Evolutionary conservation across 2,329 filamentous ascomycete genomes (phyloP).

Genomic region (Penicillium vulpinum): DNA sequence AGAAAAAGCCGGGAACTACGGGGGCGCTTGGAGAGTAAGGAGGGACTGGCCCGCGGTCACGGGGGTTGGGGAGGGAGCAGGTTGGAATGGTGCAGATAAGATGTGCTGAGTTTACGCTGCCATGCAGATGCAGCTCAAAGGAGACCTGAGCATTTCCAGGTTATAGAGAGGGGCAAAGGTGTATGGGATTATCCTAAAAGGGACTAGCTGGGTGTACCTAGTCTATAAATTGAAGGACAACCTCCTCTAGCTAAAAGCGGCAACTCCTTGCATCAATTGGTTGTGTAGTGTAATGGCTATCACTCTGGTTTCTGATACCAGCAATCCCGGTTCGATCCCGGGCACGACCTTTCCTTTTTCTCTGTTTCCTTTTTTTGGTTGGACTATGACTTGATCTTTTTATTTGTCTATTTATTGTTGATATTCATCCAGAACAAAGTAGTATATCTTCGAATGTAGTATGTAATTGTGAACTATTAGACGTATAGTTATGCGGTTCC

Average conservation of each 20-base stretch:
- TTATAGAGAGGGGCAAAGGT: conserved; percentile 7
- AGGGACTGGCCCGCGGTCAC: conserved; percentile 8
- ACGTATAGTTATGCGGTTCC: not conserved
- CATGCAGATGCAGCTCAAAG: conserved; percentile 1
- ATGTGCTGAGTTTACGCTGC: not conserved
- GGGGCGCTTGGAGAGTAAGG: conserved; percentile 3
- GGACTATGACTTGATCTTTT: not conserved
- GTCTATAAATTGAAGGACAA: no score
- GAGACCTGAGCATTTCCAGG: not conserved
- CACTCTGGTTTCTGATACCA: conserved; percentile 5
- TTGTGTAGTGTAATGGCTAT: not conserved
- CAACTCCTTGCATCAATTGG: not conserved
- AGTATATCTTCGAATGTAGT: not conserved
- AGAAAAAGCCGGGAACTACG: conserved; percentile 13
- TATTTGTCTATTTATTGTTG: not conserved
- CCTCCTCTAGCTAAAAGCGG: not conserved
- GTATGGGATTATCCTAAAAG: conserved; percentile 26
- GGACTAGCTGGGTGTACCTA: conserved; percentile 12
- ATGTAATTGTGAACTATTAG: not conserved
- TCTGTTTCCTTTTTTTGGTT: no score
- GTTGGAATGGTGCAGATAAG: not conserved
- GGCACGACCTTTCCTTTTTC: conserved; percentile 6
- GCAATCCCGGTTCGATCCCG: conserved; percentile 12
- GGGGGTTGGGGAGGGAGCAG: not conserved
- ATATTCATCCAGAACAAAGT: not conserved